Base-by-base conservation (phyloP, 768 basidiomycete species). In the Naganishia vaughanmartiniae region DNA sequence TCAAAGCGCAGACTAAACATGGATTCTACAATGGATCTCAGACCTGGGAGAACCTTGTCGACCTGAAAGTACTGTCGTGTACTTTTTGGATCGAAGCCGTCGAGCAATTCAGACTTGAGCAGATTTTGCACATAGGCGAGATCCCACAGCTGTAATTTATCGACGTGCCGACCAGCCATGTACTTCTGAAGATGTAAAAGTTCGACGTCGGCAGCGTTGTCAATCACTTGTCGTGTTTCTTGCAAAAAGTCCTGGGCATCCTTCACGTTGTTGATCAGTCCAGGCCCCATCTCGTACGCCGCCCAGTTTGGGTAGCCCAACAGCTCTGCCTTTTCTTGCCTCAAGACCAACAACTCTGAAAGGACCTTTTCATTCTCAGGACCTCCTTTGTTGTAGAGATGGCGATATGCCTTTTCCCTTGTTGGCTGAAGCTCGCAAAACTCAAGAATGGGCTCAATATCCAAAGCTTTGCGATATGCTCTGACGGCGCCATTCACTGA, bases 331-430 rank as follows among this genome's bases (percentile, higher is more conserved):
- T 57, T 57, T 31, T 33, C 17, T 17, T 36, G 56, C 33, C 56
- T 21, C 19, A 57, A 34, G 9, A 10, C 30, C 30, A 57, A 34
- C 12, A 57, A 17, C 4, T 12, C 30, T 12, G 15, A 3, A 34
- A 57, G 56, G 17, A 57, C 56, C 11, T 2, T 24, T 33, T 36
- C 24, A 34, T 57, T 57, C 2, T 9, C 17, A 12, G 56, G 56
- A 4, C 30, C 4, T 11, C 31, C 56, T 10, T 15, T 57, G 56
- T 57, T 57, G 56, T 34, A 36, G 6, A 11, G 33, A 21, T 57
- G 56, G 31, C 56, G 56, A 57, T 57, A 57, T 21, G 33, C 56
- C 33, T 57, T 57, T 36, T 57, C 56, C 31, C 56, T 57, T 15
- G 56, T 57, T 4, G 56, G 12, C 36, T 57, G 56, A 34, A 34